Base-by-base conservation (phyloP, 495 filamentous ascomycete genomes). In the Annulohypoxylon maeteangense region DNA sequence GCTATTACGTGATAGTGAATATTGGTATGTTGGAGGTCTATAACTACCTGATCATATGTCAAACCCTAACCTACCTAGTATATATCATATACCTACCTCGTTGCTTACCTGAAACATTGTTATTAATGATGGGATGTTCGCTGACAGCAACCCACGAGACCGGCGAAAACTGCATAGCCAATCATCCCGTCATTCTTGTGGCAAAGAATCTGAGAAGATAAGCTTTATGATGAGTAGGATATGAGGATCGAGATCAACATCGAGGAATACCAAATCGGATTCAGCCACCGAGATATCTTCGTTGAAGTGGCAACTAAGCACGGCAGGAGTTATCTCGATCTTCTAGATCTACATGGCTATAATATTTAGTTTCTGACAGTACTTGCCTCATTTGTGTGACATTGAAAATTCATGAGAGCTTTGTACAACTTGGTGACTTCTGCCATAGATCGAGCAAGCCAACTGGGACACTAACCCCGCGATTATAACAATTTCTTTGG, bases 211-310 rank as follows among this genome's bases (percentile, higher is more conserved):
- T 42, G 7, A 6, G 25, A 14, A 51, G 47, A 27, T 50, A n/a
- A 51, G n/a, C 7, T 32, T 16, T 53, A 53, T n/a, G 50, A 53
- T 32, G 14, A 53, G 14, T 53, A 32, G 32, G 3, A 4, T 32
- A 32, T 53, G 27, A 31, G 27, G 29, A 53, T 53, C 50, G 50
- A 53, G 50, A 53, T 53, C 14, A 53, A 53, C 50, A 25, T 53
- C 1, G 27, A 14, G 50, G 27, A 53, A 32, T n/a, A 18, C 32
- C 50, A 53, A 53, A 53, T 53, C 50, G 29, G 50, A 53, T 53
- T 32, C n/a, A 32, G 27, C 14, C 12, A 32, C 50, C 27, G 50
- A 53, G 50, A 53, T 53, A 32, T 53, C 27, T 7, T 32, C 12
- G 25, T 32, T 32, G 7, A 53, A 23, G 50, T 12, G 14, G 50